These are phyloP conservation scores for Lactuca saligna DNA, from an alignment of 129 eudicot species.

Conservation along the genomic window DNA sequence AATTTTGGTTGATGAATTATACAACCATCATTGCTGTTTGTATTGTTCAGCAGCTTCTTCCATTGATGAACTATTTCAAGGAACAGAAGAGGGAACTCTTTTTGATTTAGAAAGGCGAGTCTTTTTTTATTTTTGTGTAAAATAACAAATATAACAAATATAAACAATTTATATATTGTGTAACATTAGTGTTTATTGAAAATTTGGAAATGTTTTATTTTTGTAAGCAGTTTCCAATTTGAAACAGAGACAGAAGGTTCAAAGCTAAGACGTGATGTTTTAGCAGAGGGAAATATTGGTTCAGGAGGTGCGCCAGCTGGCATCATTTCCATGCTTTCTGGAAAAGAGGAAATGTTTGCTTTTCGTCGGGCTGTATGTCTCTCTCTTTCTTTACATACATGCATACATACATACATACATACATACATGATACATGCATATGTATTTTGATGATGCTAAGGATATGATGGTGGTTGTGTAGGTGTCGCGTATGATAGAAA, in stretches of 20 bases:
- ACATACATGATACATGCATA: neutral
- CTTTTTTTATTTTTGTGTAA: neutral
- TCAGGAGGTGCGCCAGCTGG: slow-evolving; percentile 75
- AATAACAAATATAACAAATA: too few relatives aligned
- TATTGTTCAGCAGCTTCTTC: slow-evolving; percentile 83
- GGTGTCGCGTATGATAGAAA: slow-evolving; percentile 93
- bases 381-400: neutral
- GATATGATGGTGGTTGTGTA: slow-evolving; percentile 36
- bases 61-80: slow-evolving; percentile 85
- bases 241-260: slow-evolving; percentile 93
- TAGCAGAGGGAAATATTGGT: slow-evolving; percentile 80
- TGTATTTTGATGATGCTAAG: slow-evolving; percentile 1
- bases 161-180: too few relatives aligned
- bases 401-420: neutral
- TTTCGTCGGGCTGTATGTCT: slow-evolving; percentile 86
- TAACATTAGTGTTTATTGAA: neutral
- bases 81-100: slow-evolving; percentile 93
- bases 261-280: slow-evolving; percentile 83
- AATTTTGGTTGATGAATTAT: slow-evolving; percentile 88
- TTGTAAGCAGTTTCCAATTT: slow-evolving; percentile 79
- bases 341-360: slow-evolving; percentile 98
- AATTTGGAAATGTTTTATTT: neutral
- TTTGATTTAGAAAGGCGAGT: slow-evolving; percentile 90
- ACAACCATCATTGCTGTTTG: slow-evolving; percentile 90
- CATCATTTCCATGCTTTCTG: slow-evolving; percentile 86